Conservation (phyloP, 2,329 filamentous ascomycete species). For the Aspergillus sp. region DNA sequence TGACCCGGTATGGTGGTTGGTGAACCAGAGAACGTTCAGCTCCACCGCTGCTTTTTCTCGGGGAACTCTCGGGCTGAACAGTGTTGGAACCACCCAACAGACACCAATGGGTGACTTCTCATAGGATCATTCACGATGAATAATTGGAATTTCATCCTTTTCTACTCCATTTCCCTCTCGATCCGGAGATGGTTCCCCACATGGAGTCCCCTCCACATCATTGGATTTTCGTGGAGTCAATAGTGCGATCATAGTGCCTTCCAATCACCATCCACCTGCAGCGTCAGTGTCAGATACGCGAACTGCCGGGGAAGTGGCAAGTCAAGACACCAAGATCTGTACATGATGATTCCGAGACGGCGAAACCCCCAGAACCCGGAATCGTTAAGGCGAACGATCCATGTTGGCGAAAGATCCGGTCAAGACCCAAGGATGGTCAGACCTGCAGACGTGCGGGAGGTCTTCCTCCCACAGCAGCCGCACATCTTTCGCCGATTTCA, state of each 20-base stretch:
- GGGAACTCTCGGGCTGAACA: slow-evolving; percentile 6
- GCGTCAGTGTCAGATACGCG: background rate
- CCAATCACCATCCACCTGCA: too few species aligned
- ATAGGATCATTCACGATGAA: background rate
- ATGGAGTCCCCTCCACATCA: background rate
- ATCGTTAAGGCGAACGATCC: too few species aligned
- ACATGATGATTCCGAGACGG: background rate
- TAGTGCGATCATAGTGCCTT: too few species aligned
- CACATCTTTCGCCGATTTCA: background rate
- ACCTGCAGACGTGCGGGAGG: background rate
- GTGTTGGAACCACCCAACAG: background rate
- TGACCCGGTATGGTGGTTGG: background rate
- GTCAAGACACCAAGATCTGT: background rate
- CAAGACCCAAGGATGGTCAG: background rate
- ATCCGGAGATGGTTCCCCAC: background rate
- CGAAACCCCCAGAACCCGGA: too few species aligned
- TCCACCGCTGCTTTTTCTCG: slow-evolving; percentile 9
- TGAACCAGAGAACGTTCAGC: background rate
- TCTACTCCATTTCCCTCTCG: background rate
- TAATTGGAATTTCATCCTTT: background rate
- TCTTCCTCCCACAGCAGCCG: background rate
- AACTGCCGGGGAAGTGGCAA: slow-evolving; percentile 9
- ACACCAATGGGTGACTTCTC: background rate
- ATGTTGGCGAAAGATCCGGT: background rate
- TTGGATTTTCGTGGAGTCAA: background rate